phyloP scores from a whole-genome alignment of 2,329 filamentous ascomycete genomes.

The Fusarium sp. region DNA sequence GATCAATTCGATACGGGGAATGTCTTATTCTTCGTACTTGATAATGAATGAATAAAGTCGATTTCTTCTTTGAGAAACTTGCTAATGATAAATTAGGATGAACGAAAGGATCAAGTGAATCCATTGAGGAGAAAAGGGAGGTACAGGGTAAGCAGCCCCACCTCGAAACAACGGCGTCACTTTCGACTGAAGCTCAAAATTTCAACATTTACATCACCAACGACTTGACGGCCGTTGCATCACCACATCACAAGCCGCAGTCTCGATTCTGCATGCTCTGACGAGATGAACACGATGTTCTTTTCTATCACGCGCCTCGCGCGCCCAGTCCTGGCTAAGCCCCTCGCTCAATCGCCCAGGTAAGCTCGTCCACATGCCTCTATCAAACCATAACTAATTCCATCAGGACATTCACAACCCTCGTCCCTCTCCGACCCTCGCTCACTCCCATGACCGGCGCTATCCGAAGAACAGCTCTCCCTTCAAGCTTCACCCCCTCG shows the following conservation, averaged over 20 bases:
- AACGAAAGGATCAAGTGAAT: slow-evolving; percentile 33
- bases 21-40: background rate
- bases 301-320: slow-evolving; percentile 43
- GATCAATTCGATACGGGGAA: background rate
- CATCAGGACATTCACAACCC: slow-evolving; percentile 56
- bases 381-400: slow-evolving; percentile 4
- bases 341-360: slow-evolving; percentile 39
- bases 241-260: slow-evolving; percentile 27
- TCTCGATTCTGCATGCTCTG: slow-evolving; percentile 4
- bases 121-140: background rate
- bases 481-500: slow-evolving; percentile 44
- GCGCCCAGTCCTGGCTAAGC: slow-evolving; percentile 41
- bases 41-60: background rate
- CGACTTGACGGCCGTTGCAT: slow-evolving; percentile 11
- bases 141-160: slow-evolving; percentile 32
- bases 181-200: slow-evolving; percentile 39
- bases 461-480: slow-evolving; percentile 44
- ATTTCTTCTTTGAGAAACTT: background rate
- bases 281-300: slow-evolving; percentile 39
- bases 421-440: slow-evolving; percentile 60
- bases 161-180: slow-evolving; percentile 23
- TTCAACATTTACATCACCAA: slow-evolving; percentile 38
- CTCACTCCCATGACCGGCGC: slow-evolving; percentile 45
- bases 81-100: slow-evolving; percentile 46
- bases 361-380: slow-evolving; percentile 7